These are phyloP conservation scores for Colletotrichum costaricense DNA, from an alignment of 2,329 filamentous ascomycete species.

Conservation along the genomic window DNA sequence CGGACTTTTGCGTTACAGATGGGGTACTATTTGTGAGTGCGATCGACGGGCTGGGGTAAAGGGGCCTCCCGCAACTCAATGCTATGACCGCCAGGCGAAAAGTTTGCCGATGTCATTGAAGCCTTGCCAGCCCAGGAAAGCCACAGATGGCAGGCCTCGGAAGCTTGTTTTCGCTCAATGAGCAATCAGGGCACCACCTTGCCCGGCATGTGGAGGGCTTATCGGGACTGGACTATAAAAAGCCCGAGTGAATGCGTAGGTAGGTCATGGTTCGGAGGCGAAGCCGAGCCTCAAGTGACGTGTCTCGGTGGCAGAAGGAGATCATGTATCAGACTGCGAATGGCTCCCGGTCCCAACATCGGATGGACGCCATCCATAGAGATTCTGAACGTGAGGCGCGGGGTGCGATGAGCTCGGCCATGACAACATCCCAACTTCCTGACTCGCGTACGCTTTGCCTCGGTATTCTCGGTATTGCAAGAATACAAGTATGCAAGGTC, in stretches of 20 bases:
- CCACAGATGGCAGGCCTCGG: background rate
- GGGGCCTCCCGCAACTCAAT: conserved; percentile 31
- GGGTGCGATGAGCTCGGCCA: background rate
- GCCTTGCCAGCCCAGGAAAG: background rate
- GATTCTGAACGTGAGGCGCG: background rate
- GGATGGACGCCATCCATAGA: conserved; percentile 3
- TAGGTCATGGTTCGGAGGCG: background rate
- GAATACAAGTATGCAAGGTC: background rate
- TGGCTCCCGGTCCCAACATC: conserved; percentile 16
- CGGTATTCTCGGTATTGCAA: background rate
- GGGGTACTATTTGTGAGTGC: background rate
- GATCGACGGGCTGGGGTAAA: conserved; percentile 27
- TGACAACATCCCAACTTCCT: background rate
- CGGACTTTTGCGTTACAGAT: conserved; percentile 4
- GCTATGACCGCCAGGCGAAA: conserved; percentile 9
- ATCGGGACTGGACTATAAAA: background rate
- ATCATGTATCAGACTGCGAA: conserved; percentile 8
- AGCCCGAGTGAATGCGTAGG: background rate
- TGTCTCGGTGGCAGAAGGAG: conserved; percentile 4
- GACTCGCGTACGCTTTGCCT: background rate
- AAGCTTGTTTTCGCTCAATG: background rate
- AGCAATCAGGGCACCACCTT: conserved; percentile 8
- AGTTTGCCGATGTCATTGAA: conserved; percentile 16
- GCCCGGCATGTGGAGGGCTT: conserved; percentile 10
- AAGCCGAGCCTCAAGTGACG: conserved; percentile 25